phyloP scores from a whole-genome alignment of 2,329 filamentous ascomycete species.

The Fusarium subtropicale region DNA sequence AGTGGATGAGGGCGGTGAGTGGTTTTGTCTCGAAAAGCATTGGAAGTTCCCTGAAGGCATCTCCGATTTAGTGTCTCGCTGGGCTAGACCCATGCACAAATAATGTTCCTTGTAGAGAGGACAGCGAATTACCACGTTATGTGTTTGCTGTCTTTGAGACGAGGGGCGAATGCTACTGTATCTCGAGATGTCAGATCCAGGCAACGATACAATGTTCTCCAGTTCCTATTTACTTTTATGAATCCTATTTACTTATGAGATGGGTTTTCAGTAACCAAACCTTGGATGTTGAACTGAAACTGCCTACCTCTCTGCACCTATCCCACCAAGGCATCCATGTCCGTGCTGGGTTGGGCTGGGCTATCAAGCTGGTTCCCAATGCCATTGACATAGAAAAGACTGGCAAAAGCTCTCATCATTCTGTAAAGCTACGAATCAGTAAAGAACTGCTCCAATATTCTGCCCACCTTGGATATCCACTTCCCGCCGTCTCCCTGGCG shows the following conservation, averaged over 20 bases:
- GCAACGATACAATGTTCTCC: background rate
- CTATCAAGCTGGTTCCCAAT: constrained; percentile 22
- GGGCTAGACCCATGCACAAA: constrained; percentile 42
- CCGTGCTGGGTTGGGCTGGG: constrained; percentile 5
- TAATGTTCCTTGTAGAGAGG: constrained; percentile 30
- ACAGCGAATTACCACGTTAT: constrained; percentile 16
- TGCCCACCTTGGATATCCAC: constrained; percentile 37
- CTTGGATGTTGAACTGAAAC: background rate
- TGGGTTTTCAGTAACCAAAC: background rate
- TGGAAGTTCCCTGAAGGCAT: constrained; percentile 29
- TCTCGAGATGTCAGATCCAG: background rate
- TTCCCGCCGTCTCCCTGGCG: constrained; percentile 43
- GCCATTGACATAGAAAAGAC: constrained; percentile 21
- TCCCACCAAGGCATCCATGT: background rate
- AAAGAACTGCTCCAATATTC: constrained; percentile 24
- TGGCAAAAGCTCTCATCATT: constrained; percentile 19
- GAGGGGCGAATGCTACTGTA: constrained; percentile 25
- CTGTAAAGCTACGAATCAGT: constrained; percentile 5
- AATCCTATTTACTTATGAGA: too few relatives aligned
- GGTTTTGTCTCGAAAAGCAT: constrained; percentile 25
- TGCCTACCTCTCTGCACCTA: background rate
- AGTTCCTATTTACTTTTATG: background rate
- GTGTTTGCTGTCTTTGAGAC: constrained; percentile 5
- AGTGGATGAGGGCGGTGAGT: constrained; percentile 47
- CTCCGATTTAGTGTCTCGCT: constrained; percentile 32